A percentile compares a stretch with the other conserved stretches of the same genome.
Conservation (phyloP, 108 stramenopile genomes). For the Seminavis robusta region DNA sequence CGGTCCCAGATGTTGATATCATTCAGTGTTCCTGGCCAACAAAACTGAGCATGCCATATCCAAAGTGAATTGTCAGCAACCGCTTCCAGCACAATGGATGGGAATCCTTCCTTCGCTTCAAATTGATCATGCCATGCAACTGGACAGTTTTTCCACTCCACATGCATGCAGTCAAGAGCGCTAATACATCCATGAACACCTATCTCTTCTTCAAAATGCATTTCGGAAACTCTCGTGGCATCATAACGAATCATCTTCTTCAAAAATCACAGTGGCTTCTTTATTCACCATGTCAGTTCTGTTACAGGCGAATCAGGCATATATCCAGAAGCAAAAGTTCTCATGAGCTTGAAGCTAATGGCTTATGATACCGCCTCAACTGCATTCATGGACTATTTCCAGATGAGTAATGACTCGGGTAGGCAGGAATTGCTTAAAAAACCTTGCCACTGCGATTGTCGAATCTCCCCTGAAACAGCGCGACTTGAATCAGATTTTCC, state of each 20-base stretch:
- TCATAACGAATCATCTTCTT: not conserved
- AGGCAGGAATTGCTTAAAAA: no score
- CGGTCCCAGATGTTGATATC: slow-evolving; percentile 27
- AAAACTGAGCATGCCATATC: slow-evolving; percentile 26
- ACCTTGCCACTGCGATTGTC: no score
- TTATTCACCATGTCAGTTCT: no score
- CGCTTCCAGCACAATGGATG: slow-evolving; percentile 16
- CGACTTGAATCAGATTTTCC: no score
- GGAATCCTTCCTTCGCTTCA: slow-evolving; percentile 7
- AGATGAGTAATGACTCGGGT: no score
- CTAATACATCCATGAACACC: slow-evolving; percentile 7
- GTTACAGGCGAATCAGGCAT: slow-evolving; percentile 8
- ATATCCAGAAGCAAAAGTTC: not conserved
- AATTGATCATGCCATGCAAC: slow-evolving; percentile 13
- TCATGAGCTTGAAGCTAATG: not conserved
- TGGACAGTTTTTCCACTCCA: no score
- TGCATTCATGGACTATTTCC: no score
- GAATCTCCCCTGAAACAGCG: no score
- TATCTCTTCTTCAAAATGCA: no score
- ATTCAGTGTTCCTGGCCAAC: slow-evolving; percentile 23
- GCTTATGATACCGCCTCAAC: not conserved
- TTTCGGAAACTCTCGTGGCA: not conserved
- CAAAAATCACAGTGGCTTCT: no score
- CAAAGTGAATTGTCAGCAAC: slow-evolving; percentile 21
- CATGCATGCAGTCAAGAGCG: slow-evolving; percentile 15